These are phyloP conservation scores for Haplographium delicatum DNA, from an alignment of 495 filamentous ascomycete species.

Conservation along the genomic window DNA sequence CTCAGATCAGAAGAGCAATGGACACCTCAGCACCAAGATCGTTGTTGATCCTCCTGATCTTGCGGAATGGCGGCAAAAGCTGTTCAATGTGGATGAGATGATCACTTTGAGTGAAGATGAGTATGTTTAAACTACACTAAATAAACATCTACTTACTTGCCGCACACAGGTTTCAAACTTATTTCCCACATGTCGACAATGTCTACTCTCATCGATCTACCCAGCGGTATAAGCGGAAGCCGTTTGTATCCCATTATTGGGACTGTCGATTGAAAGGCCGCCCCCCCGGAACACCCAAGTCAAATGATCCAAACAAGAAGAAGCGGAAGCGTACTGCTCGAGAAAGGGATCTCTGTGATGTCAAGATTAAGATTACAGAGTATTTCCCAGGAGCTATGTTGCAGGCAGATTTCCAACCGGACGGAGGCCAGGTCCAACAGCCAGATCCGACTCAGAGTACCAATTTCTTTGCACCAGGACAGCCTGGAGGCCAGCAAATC, in stretches of 20 bases:
- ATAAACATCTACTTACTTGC: constrained; percentile 16
- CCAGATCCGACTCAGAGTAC: constrained; percentile 22
- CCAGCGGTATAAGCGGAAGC: constrained; percentile 78
- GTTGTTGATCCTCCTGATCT: constrained; percentile 66
- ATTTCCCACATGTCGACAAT: constrained; percentile 89
- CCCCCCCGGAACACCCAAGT: constrained; percentile 78
- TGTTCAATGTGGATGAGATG: constrained; percentile 73
- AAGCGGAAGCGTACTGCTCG: constrained; percentile 77
- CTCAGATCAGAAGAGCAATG: constrained; percentile 44
- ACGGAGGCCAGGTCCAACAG: constrained; percentile 26
- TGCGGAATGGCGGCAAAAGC: constrained; percentile 63
- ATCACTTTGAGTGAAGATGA: constrained; percentile 75
- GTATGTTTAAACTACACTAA: constrained; percentile 42
- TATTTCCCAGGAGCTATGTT: constrained; percentile 57
- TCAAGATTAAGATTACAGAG: constrained; percentile 91
- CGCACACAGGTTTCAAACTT: constrained; percentile 66
- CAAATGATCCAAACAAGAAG: constrained; percentile 81
- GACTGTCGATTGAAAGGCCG: constrained; percentile 86
- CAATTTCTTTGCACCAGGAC: constrained; percentile 31
- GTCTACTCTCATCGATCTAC: constrained; percentile 89
- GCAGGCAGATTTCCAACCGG: constrained; percentile 24
- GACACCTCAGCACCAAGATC: constrained; percentile 48
- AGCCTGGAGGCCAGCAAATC: constrained; percentile 19
- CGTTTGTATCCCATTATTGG: constrained; percentile 83
- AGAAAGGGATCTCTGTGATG: constrained; percentile 76